These are phyloP conservation scores for Coemansia asiatica DNA, from an alignment of 192 early-diverging fungal genomes.

Conservation along the genomic window DNA sequence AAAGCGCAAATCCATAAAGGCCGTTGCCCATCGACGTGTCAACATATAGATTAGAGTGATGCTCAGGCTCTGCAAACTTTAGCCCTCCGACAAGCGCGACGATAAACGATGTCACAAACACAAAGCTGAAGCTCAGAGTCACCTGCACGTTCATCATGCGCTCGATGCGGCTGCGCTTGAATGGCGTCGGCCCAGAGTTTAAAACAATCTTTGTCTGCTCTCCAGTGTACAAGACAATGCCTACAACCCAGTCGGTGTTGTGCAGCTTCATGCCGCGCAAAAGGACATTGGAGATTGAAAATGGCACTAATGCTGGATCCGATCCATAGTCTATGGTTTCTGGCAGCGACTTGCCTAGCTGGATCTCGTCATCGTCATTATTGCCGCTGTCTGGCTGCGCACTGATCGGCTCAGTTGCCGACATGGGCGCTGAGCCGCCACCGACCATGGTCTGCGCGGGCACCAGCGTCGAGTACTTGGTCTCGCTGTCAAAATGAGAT, in stretches of 20 bases:
- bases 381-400: not conserved
- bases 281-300: slow-evolving; percentile 80
- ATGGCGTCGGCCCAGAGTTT: slow-evolving; percentile 87
- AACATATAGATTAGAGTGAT: slow-evolving; percentile 35
- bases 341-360: slow-evolving; percentile 36
- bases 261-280: slow-evolving; percentile 84
- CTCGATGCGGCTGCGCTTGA: slow-evolving; percentile 86
- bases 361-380: slow-evolving; percentile 5
- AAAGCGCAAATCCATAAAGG: slow-evolving; percentile 48
- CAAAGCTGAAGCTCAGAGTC: slow-evolving; percentile 58
- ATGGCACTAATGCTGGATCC: slow-evolving; percentile 50
- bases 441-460: slow-evolving; percentile 13
- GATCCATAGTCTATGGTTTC: slow-evolving; percentile 26
- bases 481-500: slow-evolving; percentile 31
- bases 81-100: slow-evolving; percentile 58
- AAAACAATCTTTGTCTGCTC: slow-evolving; percentile 89
- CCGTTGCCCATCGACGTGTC: slow-evolving; percentile 33
- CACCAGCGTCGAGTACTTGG: slow-evolving; percentile 5
- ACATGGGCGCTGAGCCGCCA: not conserved
- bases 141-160: slow-evolving; percentile 78
- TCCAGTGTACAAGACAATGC: slow-evolving; percentile 81
- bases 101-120: slow-evolving; percentile 57
- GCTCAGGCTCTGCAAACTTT: slow-evolving; percentile 34
- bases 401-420: not conserved
- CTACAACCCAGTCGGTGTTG: slow-evolving; percentile 91